Base-by-base conservation (phyloP, 495 filamentous ascomycete species). In the Lasiosphaeria hispida region DNA sequence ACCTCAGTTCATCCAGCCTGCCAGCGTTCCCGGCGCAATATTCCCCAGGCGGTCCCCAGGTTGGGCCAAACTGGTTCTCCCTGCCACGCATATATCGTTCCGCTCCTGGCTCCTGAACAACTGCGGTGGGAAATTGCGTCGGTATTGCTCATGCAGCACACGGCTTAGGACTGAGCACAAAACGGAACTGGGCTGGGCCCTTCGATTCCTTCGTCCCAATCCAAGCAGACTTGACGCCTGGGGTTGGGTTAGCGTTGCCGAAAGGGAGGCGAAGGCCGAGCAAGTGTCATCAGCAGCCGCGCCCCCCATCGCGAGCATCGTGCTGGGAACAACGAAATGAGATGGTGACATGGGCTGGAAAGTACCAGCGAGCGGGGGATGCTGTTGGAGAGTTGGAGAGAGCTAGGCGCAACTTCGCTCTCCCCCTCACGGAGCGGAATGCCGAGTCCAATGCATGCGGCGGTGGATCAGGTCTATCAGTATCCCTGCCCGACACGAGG, bases 71-170 rank as follows among this genome's bases (percentile, higher is more conserved):
- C 42, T 41, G 45, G 49, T 30, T 23, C 30, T 58, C 57, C 50
- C 48, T 55, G 50, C 47, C 47, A 30, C 49, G 23, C 44, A 34
- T 50, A 19, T 51, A 48, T 15, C 43, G n/a, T 48, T 48, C 44
- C 11, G 44, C 55, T 41, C 43, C 19, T 47, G 30, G 35, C 11
- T 33, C 55, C 36, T 34, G 17, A 56, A 15, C 15, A 10, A 57
- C 45, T 59, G 55, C 55, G 53, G n/a, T 2, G 41, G 39, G 55
- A 60, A 23, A 63, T 60, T 67, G 60, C 41, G 7, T 63, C 64
- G 67, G 60, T 67, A 67, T 67, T 63, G 62, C 62, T 61, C 51
- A 53, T 63, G 65, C 60, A 48, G 50, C 15, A 15, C 35, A 18
- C 39, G 10, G 14, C 39, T 38, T 59, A 36, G 49, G 49, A 59